These are phyloP conservation scores for Cordyceps tenuipes DNA, from an alignment of 2,329 filamentous ascomycete species.

Conservation along the genomic window DNA sequence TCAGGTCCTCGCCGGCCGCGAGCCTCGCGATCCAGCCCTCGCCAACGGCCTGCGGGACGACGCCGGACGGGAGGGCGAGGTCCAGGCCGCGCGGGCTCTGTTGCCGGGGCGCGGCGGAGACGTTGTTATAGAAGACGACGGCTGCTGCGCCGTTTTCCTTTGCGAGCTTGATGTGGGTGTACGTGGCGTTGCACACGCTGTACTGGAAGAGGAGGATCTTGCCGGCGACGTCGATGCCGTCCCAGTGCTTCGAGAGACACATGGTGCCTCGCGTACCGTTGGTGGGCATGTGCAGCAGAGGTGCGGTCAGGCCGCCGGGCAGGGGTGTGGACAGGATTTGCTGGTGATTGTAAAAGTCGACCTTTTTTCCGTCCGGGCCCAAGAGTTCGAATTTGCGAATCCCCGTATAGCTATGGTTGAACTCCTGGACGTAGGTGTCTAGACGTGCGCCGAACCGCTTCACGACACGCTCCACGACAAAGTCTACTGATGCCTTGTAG, in stretches of 20 bases:
- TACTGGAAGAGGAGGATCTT: constrained; percentile 39
- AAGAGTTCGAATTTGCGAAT: constrained; percentile 34
- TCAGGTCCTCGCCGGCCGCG: constrained; percentile 25
- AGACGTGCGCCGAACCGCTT: constrained; percentile 32
- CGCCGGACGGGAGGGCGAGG: constrained; percentile 28
- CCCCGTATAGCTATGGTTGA: constrained; percentile 37
- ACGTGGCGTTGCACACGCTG: constrained; percentile 31
- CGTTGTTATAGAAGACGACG: constrained; percentile 55
- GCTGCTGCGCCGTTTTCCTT: constrained; percentile 31
- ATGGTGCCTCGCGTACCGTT: constrained; percentile 28
- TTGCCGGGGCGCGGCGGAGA: constrained; percentile 28
- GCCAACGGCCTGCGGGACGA: constrained; percentile 29
- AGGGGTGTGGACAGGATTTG: constrained; percentile 39
- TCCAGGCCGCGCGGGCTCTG: constrained; percentile 28
- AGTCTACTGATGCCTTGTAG: constrained; percentile 50
- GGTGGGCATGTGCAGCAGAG: constrained; percentile 27
- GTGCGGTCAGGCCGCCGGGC: constrained; percentile 25
- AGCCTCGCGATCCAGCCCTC: constrained; percentile 27
- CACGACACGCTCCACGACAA: constrained; percentile 39
- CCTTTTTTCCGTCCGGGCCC: constrained; percentile 26
- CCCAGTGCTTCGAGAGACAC: constrained; percentile 35
- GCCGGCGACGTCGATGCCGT: constrained; percentile 30
- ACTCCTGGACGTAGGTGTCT: constrained; percentile 37
- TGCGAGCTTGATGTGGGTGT: constrained; percentile 33
- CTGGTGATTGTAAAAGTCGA: constrained; percentile 34